These are phyloP conservation scores for Xerocomellus amylosporus DNA, from an alignment of 768 basidiomycete genomes.

Conservation along the genomic window DNA sequence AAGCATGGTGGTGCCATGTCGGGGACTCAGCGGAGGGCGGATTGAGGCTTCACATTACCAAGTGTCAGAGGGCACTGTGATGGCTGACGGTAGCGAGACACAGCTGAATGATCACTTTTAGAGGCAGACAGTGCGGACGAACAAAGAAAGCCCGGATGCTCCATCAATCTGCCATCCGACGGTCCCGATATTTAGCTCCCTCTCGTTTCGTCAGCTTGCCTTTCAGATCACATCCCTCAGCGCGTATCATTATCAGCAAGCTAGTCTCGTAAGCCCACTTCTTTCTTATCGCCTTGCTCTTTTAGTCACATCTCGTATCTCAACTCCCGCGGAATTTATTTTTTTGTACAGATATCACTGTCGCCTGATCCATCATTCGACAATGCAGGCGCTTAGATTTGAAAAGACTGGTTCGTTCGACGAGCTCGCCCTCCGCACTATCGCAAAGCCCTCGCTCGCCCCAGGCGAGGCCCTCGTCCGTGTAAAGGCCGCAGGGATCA, in stretches of 20 bases:
- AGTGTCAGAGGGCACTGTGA: background rate
- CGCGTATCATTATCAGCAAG: background rate
- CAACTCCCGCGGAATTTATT: background rate
- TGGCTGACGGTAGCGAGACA: background rate
- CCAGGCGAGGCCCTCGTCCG: conserved; percentile 34
- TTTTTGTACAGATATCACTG: background rate
- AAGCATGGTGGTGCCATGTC: background rate
- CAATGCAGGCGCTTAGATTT: conserved; percentile 34
- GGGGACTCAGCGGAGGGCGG: too few relatives aligned
- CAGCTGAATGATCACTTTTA: background rate
- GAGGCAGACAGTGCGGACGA: conserved; percentile 12
- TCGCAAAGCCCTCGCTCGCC: conserved; percentile 26
- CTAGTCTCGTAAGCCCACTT: conserved; percentile 2
- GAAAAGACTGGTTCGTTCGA: conserved; percentile 33
- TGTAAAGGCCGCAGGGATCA: conserved; percentile 34
- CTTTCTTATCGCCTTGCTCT: background rate
- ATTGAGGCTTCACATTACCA: background rate
- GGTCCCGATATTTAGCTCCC: background rate
- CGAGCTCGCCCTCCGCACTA: conserved; percentile 19
- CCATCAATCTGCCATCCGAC: conserved; percentile 4
- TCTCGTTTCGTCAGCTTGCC: background rate
- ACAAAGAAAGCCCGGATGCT: conserved; percentile 7
- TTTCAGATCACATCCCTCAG: background rate
- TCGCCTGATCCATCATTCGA: conserved; percentile 1
- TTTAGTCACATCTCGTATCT: background rate